Conservation (phyloP, 768 basidiomycete genomes). For the Hygrophorus pudorinus region DNA sequence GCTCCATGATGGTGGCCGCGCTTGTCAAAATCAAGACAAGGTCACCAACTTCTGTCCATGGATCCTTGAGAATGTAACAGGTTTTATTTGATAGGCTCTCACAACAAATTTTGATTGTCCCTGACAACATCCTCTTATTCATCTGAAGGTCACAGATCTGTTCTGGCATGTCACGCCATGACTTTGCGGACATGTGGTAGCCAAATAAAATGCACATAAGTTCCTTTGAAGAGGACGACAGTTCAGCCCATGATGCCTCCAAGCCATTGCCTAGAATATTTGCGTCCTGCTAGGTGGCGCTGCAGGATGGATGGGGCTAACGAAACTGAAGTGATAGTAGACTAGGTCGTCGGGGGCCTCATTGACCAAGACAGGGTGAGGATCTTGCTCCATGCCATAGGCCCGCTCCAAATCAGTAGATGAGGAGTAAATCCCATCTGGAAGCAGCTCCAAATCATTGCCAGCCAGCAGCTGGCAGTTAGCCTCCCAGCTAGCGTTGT, state of each 20-base stretch:
- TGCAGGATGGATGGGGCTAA: background rate
- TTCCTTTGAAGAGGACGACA: background rate
- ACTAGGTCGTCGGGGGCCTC: too few relatives aligned
- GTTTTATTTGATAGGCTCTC: too few relatives aligned
- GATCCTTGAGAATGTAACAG: too few relatives aligned
- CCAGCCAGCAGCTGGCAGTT: too few relatives aligned
- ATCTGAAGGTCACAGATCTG: constrained; percentile 7
- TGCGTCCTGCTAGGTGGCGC: background rate
- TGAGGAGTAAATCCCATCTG: too few relatives aligned
- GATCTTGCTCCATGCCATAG: too few relatives aligned
- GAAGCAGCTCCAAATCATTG: too few relatives aligned
- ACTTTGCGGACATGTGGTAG: background rate
- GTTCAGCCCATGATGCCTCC: background rate
- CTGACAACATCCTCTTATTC: too few relatives aligned
- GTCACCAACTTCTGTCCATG: background rate
- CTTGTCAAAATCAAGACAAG: constrained; percentile 6
- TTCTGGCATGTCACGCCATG: background rate
- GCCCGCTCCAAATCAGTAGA: too few relatives aligned
- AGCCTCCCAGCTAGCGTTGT: too few relatives aligned
- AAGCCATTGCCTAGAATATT: background rate
- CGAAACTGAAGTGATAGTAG: constrained; percentile 1
- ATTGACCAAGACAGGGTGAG: too few relatives aligned
- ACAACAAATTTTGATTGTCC: too few relatives aligned
- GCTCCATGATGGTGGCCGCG: constrained; percentile 7
- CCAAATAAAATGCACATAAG: constrained; percentile 3